Percentiles rank a stretch among this genome's conserved stretches.
phyloP scores from a whole-genome alignment of 345 rosid species.

The Cardamine occulta region DNA sequence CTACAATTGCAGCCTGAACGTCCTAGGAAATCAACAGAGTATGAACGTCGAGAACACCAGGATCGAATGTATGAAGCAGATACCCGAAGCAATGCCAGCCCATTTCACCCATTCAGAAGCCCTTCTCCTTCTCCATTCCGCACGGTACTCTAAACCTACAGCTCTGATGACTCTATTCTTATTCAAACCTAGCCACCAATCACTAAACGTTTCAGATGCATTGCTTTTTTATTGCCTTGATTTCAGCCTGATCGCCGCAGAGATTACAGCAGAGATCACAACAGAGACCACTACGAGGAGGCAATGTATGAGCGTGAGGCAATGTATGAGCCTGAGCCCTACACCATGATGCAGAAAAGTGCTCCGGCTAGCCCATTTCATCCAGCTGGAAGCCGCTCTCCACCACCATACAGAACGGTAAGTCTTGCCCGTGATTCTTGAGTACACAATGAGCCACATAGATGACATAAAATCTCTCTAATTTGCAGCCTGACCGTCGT shows the following conservation, averaged over 20 bases:
- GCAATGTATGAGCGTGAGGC: slow-evolving; percentile 40
- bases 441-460: slow-evolving; percentile 11
- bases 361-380: slow-evolving; percentile 38
- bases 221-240: slow-evolving; percentile 16
- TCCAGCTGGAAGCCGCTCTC: slow-evolving; percentile 35
- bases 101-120: slow-evolving; percentile 43
- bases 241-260: slow-evolving; percentile 39
- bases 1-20: slow-evolving; percentile 38
- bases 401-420: slow-evolving; percentile 37
- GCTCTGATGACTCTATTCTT: neutral
- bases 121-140: slow-evolving; percentile 44
- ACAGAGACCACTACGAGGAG: slow-evolving; percentile 32
- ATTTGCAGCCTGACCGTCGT: slow-evolving; percentile 23
- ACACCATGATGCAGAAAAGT: slow-evolving; percentile 24
- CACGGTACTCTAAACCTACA: slow-evolving; percentile 28
- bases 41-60: slow-evolving; percentile 27
- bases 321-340: slow-evolving; percentile 40
- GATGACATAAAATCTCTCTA: slow-evolving; percentile 1
- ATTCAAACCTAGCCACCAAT: neutral
- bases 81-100: slow-evolving; percentile 40
- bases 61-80: slow-evolving; percentile 36
- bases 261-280: neutral
- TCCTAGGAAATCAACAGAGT: slow-evolving; percentile 28
- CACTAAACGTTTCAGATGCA: slow-evolving; percentile 17
- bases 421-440: slow-evolving; percentile 21